A percentile compares a stretch with the other conserved stretches of the same genome.
These are phyloP conservation scores for Alisma plantagoaquatica DNA, from an alignment of 106 monocot genomes.

Conservation along the genomic window DNA sequence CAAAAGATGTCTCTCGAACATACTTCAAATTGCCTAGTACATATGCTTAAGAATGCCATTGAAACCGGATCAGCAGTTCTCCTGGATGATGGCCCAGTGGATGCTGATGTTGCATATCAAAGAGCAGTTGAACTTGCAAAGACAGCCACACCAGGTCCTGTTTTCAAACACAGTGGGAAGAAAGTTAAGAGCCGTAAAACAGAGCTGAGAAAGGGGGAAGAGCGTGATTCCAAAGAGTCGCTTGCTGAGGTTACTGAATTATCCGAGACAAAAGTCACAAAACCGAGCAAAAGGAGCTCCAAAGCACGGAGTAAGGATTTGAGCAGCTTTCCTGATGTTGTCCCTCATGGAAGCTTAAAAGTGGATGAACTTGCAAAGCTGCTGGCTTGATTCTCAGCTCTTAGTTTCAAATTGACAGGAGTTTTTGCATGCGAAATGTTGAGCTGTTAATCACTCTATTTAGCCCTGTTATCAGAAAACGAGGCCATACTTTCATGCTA, in stretches of 20 bases:
- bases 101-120: constrained; percentile 53
- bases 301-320: constrained; percentile 25
- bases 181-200: constrained; percentile 18
- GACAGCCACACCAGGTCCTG: constrained; percentile 49
- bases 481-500: no score
- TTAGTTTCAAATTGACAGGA: no score
- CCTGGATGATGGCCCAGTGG: constrained; percentile 34
- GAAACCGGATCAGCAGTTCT: constrained; percentile 61
- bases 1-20: no score
- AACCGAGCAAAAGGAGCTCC: constrained; percentile 1
- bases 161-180: constrained; percentile 30
- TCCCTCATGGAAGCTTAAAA: constrained; percentile 63
- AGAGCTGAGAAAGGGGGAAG: constrained; percentile 5
- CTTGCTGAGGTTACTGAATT: constrained; percentile 10
- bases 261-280: no score
- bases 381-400: constrained; percentile 30
- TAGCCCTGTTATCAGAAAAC: no score
- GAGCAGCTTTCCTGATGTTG: constrained; percentile 18
- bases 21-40: constrained; percentile 42
- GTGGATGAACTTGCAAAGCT: constrained; percentile 94
- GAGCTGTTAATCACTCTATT: no score
- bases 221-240: neutral
- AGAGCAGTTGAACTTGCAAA: constrained; percentile 64
- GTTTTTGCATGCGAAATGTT: no score
- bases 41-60: constrained; percentile 57